Conservation (phyloP, 2,329 filamentous ascomycete genomes). For the Fusarium subtropicale region DNA sequence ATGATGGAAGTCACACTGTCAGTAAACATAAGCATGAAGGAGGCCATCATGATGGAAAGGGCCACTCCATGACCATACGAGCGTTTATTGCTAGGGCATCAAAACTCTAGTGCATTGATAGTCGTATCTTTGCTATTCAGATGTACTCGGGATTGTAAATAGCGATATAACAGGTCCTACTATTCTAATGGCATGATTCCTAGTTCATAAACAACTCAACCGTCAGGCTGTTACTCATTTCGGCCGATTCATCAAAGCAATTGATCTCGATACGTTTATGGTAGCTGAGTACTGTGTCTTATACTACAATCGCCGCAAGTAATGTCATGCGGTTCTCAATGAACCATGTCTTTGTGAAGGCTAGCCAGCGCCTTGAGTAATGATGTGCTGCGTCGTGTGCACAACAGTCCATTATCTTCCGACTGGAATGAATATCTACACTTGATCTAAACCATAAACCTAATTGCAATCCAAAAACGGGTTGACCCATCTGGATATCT, state of each 20-base stretch:
- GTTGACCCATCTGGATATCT: not conserved
- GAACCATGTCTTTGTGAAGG: too few species aligned
- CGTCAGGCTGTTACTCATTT: not conserved
- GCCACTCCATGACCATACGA: slow-evolving; percentile 17
- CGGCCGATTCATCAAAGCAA: not conserved
- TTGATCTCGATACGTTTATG: not conserved
- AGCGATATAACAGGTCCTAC: not conserved
- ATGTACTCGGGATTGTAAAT: not conserved
- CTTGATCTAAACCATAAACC: slow-evolving; percentile 11
- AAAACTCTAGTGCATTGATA: slow-evolving; percentile 47
- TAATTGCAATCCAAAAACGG: slow-evolving; percentile 11
- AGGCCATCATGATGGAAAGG: slow-evolving; percentile 9
- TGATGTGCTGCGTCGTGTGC: not conserved
- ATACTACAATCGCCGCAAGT: not conserved
- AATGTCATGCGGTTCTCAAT: not conserved
- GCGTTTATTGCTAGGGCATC: slow-evolving; percentile 63
- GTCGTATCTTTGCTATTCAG: not conserved
- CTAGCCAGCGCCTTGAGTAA: not conserved
- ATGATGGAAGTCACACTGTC: not conserved
- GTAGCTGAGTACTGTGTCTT: not conserved
- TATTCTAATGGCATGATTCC: not conserved
- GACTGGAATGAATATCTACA: slow-evolving; percentile 30
- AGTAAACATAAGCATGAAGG: slow-evolving; percentile 13
- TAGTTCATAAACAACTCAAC: not conserved
- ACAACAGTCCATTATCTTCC: not conserved